Percentiles rank a stretch among this genome's conserved stretches.
Conservation (phyloP, 805 yeast genomes). For the Tetrapisispora taiwanensis region DNA sequence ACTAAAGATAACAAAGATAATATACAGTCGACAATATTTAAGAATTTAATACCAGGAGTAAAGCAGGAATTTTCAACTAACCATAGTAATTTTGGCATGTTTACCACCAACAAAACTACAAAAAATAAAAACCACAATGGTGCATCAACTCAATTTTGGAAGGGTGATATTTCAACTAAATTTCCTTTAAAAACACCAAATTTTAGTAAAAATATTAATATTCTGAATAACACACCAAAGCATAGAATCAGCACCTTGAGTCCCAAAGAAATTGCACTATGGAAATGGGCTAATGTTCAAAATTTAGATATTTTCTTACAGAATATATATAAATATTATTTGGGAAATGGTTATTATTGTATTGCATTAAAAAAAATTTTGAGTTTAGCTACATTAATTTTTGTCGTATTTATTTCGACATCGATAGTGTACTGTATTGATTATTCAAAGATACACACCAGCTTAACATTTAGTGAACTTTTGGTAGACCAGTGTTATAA, state of each 20-base stretch:
- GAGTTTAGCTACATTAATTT: constrained; percentile 65
- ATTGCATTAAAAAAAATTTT: constrained; percentile 56
- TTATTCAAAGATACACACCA: constrained; percentile 35
- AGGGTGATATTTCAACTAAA: background rate
- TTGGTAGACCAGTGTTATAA: constrained; percentile 31
- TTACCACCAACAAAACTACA: background rate
- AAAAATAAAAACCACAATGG: background rate
- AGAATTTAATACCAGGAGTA: background rate
- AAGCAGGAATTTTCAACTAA: background rate
- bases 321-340: constrained; percentile 74
- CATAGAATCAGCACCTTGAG: constrained; percentile 36
- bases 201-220: constrained; percentile 16
- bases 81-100: background rate
- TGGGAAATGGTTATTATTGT: constrained; percentile 76
- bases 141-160: background rate
- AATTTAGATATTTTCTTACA: constrained; percentile 79
- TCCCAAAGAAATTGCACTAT: constrained; percentile 68
- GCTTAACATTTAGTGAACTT: constrained; percentile 29
- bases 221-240: constrained; percentile 20
- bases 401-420: constrained; percentile 69
- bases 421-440: constrained; percentile 79
- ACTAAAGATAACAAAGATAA: background rate
- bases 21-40: background rate
- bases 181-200: constrained; percentile 14
- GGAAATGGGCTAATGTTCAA: constrained; percentile 95